Evolutionary conservation across 495 filamentous ascomycete species (phyloP), one percentile per base, ranked within the genome.

Genomic region (Penicillium taxi): DNA sequence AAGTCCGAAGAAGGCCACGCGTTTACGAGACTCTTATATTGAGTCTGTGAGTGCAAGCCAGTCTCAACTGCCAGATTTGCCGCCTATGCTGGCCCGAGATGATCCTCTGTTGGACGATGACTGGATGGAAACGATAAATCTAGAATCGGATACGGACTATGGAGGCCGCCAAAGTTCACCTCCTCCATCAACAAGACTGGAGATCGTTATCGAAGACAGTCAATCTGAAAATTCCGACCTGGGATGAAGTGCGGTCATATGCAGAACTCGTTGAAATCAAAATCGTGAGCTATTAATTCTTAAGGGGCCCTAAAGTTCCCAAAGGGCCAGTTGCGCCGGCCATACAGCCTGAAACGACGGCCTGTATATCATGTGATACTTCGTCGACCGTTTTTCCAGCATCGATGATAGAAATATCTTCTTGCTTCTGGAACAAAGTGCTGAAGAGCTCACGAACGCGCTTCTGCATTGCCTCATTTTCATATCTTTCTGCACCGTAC

Each of bases 401-500:
- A 61, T 81, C 67, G 27, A 82, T 58, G 1, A 63, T 39, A 13
- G 36, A 42, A 9, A 69, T 58, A 26, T 66, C 58, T 30, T 57
- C 53, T 26, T 65, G 63, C 29, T 55, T 44, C 27, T 57, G 50
- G 20, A 72, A 58, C 9, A 75, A 40, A 0, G 63, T 54, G 19
- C 61, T 50, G 48, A 95, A 98, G 22, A 89, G 47, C 42, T 80
- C 73, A 23, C 85, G 66, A 22, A 96, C 91, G 17, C 77, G 75
- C 22, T 66, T 67, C 58, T 96, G 91, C 78, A 95, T 84, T 47
- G 82, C 72, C 35, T 70, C 73, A 52, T 77, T 84, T 61, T 98
- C 91, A 52, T 98, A 96, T 34, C 84, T 73, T 64, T 98, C 91
- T 6, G 69, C 72, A 1, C 91, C 91, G 63, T 80, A 96, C 0